Conservation (phyloP, 176 grass and related monocot genomes). For the Aegilops speltoides region DNA sequence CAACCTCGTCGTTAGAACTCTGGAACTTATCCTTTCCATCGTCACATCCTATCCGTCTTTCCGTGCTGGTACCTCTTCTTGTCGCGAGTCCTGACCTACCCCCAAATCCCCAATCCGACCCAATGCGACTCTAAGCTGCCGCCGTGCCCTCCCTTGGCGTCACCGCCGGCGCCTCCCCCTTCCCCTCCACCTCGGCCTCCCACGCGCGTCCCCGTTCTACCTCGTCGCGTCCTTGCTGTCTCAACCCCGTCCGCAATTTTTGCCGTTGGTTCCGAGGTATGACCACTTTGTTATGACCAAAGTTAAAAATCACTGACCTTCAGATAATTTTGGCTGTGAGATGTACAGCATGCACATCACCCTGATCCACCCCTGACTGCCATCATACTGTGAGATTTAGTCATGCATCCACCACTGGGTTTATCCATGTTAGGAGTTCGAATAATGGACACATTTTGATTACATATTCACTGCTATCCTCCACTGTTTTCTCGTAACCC, state of each 20-base stretch:
- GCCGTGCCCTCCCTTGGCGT: background rate
- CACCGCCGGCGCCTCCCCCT: background rate
- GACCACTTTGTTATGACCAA: background rate
- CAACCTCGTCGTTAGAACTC: background rate
- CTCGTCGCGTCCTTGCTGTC: background rate
- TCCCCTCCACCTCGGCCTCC: background rate
- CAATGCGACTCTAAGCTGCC: background rate
- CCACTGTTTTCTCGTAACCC: background rate
- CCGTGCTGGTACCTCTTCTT: background rate
- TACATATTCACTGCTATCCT: background rate
- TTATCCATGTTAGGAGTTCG: background rate
- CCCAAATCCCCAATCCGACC: background rate
- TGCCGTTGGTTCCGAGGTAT: background rate
- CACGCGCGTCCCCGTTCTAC: background rate
- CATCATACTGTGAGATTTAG: background rate
- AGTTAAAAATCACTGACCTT: background rate
- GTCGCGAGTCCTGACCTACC: background rate
- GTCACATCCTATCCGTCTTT: background rate
- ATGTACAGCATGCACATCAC: background rate
- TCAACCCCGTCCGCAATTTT: background rate
- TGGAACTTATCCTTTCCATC: conserved; percentile 20
- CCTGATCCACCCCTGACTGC: background rate
- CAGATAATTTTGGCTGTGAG: background rate
- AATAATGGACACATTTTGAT: background rate
- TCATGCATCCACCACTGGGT: background rate